Percentiles rank a stretch among this genome's conserved stretches.
These are phyloP conservation scores for Metschnikowia lachancei DNA, from an alignment of 805 yeast genomes.

Conservation along the genomic window DNA sequence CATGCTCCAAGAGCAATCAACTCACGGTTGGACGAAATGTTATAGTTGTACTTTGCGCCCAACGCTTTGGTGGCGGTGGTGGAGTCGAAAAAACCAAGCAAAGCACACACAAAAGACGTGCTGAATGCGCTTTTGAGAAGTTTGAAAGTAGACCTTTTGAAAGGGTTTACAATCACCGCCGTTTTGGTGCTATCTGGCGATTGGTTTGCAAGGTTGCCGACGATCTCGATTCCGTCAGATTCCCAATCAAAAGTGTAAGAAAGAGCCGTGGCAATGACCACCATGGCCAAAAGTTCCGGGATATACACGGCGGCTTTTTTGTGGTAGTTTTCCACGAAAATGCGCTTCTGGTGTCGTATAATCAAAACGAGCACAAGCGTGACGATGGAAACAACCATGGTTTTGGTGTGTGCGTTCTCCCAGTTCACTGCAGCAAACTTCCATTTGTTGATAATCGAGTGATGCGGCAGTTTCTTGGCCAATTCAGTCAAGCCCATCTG, in stretches of 20 bases:
- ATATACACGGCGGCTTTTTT: slow-evolving; percentile 24
- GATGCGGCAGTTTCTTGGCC: slow-evolving; percentile 22
- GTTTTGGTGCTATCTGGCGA: neutral
- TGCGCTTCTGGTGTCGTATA: slow-evolving; percentile 22
- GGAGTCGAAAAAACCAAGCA: slow-evolving; percentile 36
- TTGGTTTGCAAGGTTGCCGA: slow-evolving; percentile 25
- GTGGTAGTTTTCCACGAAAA: slow-evolving; percentile 18
- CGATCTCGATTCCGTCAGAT: slow-evolving; percentile 27
- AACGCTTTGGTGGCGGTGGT: slow-evolving; percentile 35
- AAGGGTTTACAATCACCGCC: slow-evolving; percentile 22
- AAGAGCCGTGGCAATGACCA: slow-evolving; percentile 28
- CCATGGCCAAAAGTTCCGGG: slow-evolving; percentile 35
- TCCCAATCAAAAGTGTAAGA: slow-evolving; percentile 27
- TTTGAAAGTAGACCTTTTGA: slow-evolving; percentile 18
- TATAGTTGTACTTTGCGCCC: slow-evolving; percentile 32
- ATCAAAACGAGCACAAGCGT: slow-evolving; percentile 25
- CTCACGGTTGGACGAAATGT: slow-evolving; percentile 33
- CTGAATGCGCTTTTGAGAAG: slow-evolving; percentile 27
- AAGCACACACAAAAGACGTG: slow-evolving; percentile 33
- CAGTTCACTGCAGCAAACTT: slow-evolving; percentile 9
- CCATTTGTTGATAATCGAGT: slow-evolving; percentile 18
- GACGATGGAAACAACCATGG: slow-evolving; percentile 19
- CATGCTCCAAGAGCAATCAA: slow-evolving; percentile 33
- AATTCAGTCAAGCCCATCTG: slow-evolving; percentile 36
- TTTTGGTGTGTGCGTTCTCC: slow-evolving; percentile 10